Percentiles rank a stretch among this genome's conserved stretches.
Evolutionary conservation across 352 stramenopile genomes (phyloP).

Genomic region (Pythium pectinolyticum): DNA sequence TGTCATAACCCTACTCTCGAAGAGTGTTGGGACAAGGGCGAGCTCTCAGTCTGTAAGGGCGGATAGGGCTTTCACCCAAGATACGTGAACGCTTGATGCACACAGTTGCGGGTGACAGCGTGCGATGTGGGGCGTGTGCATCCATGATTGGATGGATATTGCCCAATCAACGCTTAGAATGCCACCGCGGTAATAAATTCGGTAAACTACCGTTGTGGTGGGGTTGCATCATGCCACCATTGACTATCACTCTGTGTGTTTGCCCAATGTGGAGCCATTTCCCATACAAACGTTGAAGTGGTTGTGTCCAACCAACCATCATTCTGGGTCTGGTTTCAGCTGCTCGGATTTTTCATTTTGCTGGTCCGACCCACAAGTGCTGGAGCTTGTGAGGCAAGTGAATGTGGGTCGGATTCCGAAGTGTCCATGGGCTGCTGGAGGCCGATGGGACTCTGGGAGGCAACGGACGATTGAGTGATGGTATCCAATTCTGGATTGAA

Average conservation of each 20-base stretch:
- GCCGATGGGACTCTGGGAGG: neutral
- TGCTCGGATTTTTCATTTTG: slow-evolving; percentile 17
- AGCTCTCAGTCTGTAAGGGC: neutral
- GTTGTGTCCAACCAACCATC: slow-evolving; percentile 28
- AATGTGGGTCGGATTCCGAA: no score
- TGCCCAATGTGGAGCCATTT: slow-evolving; percentile 17
- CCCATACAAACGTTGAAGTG: slow-evolving; percentile 28
- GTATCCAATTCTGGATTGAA: no score
- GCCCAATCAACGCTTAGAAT: slow-evolving; percentile 8
- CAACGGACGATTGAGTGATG: no score
- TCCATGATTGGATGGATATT: slow-evolving; percentile 14
- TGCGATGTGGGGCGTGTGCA: slow-evolving; percentile 23
- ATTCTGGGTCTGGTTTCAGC: slow-evolving; percentile 28
- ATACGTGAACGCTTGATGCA: slow-evolving; percentile 6
- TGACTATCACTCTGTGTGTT: slow-evolving; percentile 25
- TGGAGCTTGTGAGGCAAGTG: no score
- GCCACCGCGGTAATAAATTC: slow-evolving; percentile 10
- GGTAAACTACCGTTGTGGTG: slow-evolving; percentile 11
- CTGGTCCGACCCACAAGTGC: slow-evolving; percentile 5
- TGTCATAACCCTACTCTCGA: slow-evolving; percentile 29
- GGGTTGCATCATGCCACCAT: slow-evolving; percentile 23
- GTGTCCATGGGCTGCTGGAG: neutral
- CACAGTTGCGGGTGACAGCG: slow-evolving; percentile 14
- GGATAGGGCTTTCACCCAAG: slow-evolving; percentile 14
- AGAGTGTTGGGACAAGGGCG: slow-evolving; percentile 15